Conservation (phyloP, 176 grass and related monocot genomes). For the Hordeum marinum region DNA sequence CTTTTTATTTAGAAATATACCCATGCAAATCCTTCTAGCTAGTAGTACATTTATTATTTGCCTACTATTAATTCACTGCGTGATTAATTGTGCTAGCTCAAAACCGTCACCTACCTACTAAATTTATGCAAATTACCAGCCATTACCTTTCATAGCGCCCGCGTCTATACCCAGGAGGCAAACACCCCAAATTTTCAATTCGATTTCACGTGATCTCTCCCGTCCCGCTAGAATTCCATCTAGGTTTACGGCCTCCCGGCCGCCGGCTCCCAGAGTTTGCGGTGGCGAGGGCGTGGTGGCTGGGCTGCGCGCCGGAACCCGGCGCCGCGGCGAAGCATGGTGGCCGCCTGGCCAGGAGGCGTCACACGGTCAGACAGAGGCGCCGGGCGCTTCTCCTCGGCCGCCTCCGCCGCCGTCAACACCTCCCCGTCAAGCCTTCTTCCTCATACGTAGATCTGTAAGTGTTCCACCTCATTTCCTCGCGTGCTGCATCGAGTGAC, state of each 20-base stretch:
- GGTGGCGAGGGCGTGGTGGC: no score
- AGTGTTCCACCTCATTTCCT: background rate
- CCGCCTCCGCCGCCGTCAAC: background rate
- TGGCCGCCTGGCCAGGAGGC: background rate
- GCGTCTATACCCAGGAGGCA: no score
- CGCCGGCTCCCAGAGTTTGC: no score
- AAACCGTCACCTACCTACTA: no score
- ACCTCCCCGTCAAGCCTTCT: background rate
- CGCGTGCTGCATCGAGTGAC: background rate
- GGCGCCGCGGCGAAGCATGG: background rate
- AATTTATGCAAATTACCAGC: no score
- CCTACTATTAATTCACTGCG: no score
- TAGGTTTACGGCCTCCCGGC: background rate
- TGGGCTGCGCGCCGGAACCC: no score
- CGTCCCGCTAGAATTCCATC: background rate
- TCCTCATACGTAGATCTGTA: background rate
- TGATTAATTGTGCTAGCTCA: no score
- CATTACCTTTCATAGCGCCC: no score
- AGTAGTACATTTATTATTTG: no score
- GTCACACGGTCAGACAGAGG: background rate
- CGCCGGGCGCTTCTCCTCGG: background rate
- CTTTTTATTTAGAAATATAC: no score
- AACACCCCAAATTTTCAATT: background rate
- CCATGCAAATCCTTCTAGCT: no score
- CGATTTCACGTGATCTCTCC: background rate